Evolutionary conservation across 768 basidiomycete species (phyloP).

Genomic region (Suillus ampliporus): DNA sequence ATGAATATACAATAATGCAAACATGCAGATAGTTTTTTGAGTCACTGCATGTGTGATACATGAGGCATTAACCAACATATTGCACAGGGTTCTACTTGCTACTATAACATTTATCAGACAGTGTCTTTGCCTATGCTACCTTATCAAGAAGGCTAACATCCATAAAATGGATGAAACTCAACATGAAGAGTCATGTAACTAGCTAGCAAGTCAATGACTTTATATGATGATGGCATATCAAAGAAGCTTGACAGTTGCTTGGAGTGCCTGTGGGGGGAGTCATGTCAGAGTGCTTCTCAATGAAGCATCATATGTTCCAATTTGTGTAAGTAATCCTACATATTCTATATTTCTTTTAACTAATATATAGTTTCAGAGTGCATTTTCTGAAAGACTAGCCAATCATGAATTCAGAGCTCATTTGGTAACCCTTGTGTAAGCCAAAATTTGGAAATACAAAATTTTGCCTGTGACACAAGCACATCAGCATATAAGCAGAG

Average conservation of each 20-base stretch:
- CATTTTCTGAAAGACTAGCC: constrained; percentile 12
- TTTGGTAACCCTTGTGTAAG: too few species aligned
- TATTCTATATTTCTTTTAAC: constrained; percentile 3
- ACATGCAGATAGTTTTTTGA: too few species aligned
- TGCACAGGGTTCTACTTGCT: constrained; percentile 21
- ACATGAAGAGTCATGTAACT: constrained; percentile 9
- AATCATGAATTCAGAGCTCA: constrained; percentile 11
- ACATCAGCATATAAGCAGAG: too few species aligned
- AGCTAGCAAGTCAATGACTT: background rate
- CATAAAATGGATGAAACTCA: constrained; percentile 13
- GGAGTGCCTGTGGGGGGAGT: constrained; percentile 25
- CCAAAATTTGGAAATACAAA: too few species aligned
- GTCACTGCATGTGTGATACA: background rate
- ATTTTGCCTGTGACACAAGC: too few species aligned
- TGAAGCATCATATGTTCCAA: constrained; percentile 37
- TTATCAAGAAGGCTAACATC: constrained; percentile 23
- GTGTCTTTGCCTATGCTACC: constrained; percentile 31
- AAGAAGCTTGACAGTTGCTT: constrained; percentile 2
- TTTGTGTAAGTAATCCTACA: constrained; percentile 23
- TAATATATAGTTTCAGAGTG: constrained; percentile 5
- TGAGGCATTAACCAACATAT: background rate
- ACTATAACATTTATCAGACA: constrained; percentile 27
- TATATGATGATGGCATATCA: background rate
- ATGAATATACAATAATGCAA: too few species aligned
- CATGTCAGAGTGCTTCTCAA: constrained; percentile 34